Evolutionary conservation across 2,329 filamentous ascomycete species (phyloP), one percentile per base, ranked within the genome.

Genomic region (Albifimbria verrucaria): DNA sequence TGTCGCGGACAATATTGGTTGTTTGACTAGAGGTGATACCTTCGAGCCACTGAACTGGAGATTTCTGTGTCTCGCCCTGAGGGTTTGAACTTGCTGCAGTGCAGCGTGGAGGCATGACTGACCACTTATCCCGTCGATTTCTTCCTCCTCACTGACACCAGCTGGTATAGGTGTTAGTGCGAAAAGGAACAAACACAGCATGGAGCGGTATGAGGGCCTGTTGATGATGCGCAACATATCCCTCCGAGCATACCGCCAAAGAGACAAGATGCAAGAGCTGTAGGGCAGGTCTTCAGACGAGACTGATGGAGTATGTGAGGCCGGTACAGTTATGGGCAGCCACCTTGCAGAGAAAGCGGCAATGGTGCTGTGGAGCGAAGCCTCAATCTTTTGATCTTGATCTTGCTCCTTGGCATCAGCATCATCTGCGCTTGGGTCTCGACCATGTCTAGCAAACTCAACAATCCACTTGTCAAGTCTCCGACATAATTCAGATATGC

Each of bases 151-250:
- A 0, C 68, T 67, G 15, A 75, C 68, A 0, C 69, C 70, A 0
- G 61, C 59, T 0, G 72, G 72, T 26, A 75, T 72, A 1, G 72
- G 72, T 1, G 71, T 73, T 41, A 72, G 52, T 3, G 69, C 68
- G 51, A 74, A 75, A 0, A 75, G 61, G 50, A 72, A 69, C 1
- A 75, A 55, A 0, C 69, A 67, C 2, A 75, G 57, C 58, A 73
- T 72, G 1, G 72, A 75, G 10, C 70, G 65, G 49, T 75, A 75
- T 0, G 69, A 73, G 0, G 71, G 66, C 1, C 71, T 63, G 39
- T 75, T 75, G 47, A 74, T 73, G 17, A 72, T 65, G 18, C 67
- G 64, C 7, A 73, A 61, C 67, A 74, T 71, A 43, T 73, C 68
- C 22, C 66, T 64, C 9, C 72, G 63, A 1, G 71, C 62, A 22